Evolutionary conservation across 345 rosid species (phyloP).

Genomic region (Luvunga scandens): DNA sequence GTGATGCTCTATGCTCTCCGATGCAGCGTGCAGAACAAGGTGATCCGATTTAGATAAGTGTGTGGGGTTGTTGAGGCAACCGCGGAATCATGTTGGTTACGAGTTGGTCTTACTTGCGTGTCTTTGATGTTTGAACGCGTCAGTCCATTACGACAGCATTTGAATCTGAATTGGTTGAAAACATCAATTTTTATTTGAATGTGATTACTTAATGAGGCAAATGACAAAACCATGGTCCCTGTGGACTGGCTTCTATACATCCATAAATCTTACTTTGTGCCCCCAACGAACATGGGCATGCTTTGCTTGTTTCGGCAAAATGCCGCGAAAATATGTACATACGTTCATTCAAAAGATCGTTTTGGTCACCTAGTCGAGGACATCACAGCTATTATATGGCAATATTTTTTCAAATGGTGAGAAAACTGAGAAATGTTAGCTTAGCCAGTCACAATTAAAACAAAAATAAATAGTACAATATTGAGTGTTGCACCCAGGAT

Average conservation of each 20-base stretch:
- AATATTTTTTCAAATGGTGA: conserved; percentile 12
- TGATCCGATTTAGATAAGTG: conserved; percentile 20
- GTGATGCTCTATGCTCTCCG: conserved; percentile 11
- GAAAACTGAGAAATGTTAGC: neutral
- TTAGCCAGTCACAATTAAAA: neutral
- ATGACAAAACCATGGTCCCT: neutral
- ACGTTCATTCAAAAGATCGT: neutral
- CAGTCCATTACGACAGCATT: neutral
- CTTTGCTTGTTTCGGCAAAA: neutral
- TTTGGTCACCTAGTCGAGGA: conserved; percentile 7
- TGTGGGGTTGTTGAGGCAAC: conserved; percentile 21
- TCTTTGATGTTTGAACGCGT: neutral
- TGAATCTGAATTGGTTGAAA: too few species aligned
- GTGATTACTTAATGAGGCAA: neutral
- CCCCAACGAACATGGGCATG: conserved; percentile 2
- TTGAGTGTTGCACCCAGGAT: neutral
- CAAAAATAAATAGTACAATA: neutral
- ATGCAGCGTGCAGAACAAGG: neutral
- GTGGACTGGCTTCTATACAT: neutral
- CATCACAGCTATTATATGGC: conserved; percentile 21
- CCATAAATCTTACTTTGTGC: neutral
- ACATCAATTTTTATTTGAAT: neutral
- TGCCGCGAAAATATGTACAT: conserved; percentile 6
- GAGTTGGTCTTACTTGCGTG: neutral
- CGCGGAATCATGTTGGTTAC: neutral